phyloP scores from a whole-genome alignment of 192 early-diverging fungal species.

The Piromyces finnis region DNA sequence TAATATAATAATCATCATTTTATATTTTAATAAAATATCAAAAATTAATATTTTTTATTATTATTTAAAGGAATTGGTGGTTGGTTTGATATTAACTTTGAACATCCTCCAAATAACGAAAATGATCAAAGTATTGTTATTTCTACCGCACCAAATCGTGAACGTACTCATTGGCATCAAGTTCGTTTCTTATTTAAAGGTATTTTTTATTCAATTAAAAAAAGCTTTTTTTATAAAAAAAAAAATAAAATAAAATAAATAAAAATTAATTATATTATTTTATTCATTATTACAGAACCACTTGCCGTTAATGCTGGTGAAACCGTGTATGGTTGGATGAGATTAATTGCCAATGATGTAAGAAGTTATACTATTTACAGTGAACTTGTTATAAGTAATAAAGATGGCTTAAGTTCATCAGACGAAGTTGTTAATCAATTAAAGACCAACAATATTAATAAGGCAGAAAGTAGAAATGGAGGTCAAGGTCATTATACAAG shows the following conservation, averaged over 20 bases:
- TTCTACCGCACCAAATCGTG: conserved; percentile 67
- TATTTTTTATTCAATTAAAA: not conserved
- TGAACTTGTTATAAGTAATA: conserved; percentile 39
- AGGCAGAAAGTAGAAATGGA: not conserved
- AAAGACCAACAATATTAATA: not conserved
- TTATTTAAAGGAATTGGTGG: conserved; percentile 90
- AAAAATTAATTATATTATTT: too few species aligned
- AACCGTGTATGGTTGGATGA: conserved; percentile 63
- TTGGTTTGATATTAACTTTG: conserved; percentile 90
- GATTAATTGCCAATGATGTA: conserved; percentile 72
- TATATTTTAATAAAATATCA: too few species aligned
- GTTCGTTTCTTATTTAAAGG: conserved; percentile 70
- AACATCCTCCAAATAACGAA: conserved; percentile 21
- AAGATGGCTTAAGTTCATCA: conserved; percentile 6
- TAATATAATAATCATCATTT: too few species aligned
- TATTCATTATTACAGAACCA: conserved; percentile 58
- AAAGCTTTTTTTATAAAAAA: too few species aligned
- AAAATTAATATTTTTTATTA: too few species aligned
- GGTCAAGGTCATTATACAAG: not conserved
- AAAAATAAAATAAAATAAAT: too few species aligned
- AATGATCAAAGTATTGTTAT: conserved; percentile 47
- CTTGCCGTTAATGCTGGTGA: conserved; percentile 87
- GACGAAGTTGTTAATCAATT: not conserved
- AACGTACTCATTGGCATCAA: conserved; percentile 89
- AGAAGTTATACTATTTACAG: conserved; percentile 76